Evolutionary conservation across 805 yeast genomes (phyloP), one percentile per base, ranked within the genome.

Genomic region (Ogataea haglerorum): DNA sequence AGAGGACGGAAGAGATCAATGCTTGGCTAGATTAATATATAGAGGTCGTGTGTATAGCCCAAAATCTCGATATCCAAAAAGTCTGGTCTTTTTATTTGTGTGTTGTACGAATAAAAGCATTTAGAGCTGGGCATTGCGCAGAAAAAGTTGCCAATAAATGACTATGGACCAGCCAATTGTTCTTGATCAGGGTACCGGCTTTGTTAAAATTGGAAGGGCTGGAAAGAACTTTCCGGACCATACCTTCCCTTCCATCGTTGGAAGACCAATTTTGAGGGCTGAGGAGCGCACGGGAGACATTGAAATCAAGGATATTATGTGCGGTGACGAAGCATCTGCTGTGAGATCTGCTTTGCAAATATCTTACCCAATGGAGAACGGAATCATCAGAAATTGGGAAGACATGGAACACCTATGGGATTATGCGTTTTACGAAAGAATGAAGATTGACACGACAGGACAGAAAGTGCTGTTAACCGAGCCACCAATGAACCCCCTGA

Each of bases 351-450:
- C 90, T 51, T 73, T 93, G 45, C 96, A 93, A 66, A 79, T 93
- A 42, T 81, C 90, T n/a, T 93, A 93, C 58, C 99, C 99, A 10
- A 90, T 93, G 98, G 99, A 93, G 66, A 93, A 93, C 62, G 99
- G 99, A 57, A 87, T 93, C 56, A 91, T 93, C 61, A 84, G 82
- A 60, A 88, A 90, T 64, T 93, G 99, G 99, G 96, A 90, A 55
- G 99, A 93, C 63, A 93, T 93, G 98, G 96, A 88, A 57, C 90
- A 90, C 56, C 72, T 93, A 46, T 93, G 99, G 99, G 96, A 93
- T 67, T 93, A 91, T 64, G 91, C 98, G 15, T 91, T 93, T 64
- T 85, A 84, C 68, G 95, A 91, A 54, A 78, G 85, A 58, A 82
- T 93, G 87, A 76, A 87, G 60, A 70, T 85, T 41, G 83, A 85